Base-by-base conservation (phyloP, 495 filamentous ascomycete genomes). In the Entonaema liquescens region DNA sequence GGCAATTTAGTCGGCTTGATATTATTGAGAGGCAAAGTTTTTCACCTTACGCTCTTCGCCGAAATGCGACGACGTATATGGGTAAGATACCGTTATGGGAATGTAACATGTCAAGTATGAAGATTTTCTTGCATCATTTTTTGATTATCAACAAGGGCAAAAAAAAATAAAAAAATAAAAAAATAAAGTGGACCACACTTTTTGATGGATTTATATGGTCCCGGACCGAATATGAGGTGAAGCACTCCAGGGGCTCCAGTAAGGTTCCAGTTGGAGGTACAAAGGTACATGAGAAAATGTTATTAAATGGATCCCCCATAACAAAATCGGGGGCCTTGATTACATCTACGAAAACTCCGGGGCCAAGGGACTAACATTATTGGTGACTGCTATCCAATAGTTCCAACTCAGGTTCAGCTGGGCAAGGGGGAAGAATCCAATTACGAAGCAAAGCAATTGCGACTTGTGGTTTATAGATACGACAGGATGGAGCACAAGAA, bases 341-440 rank as follows among this genome's bases (percentile, higher is more conserved):
- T 57, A 56, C 29, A 12, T 40, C 53, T 59, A 25, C 44, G 66
- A 65, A 29, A 72, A 61, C 68, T 66, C 50, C 62, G 56, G 61
- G 29, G 56, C 57, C 40, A 65, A 60, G 6, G 15, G 55, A 13
- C 21, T 11, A 65, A 65, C 19, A 29, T 59, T 40, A 65, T 69
- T 69, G 70, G 65, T 58, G 62, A 69, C 40, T 49, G 57, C 35
- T 55, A 62, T 73, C 62, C 65, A 73, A 73, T 73, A 73, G 70
- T 73, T 47, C 62, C 55, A 38, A 59, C 13, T 49, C 28, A n/a
- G 4, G 31, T 55, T 73, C 70, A 73, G 70, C 70, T 73, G 65
- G 17, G 47, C 70, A 69, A 66, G 70, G 70, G 65, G 62, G 28
- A 11, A 11, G 0, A 53, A 54, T 62, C 61, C 31, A 62, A 62